Evolutionary conservation across 2,329 filamentous ascomycete species (phyloP), one percentile per base, ranked within the genome.

Genomic region (Claviceps maximensis): DNA sequence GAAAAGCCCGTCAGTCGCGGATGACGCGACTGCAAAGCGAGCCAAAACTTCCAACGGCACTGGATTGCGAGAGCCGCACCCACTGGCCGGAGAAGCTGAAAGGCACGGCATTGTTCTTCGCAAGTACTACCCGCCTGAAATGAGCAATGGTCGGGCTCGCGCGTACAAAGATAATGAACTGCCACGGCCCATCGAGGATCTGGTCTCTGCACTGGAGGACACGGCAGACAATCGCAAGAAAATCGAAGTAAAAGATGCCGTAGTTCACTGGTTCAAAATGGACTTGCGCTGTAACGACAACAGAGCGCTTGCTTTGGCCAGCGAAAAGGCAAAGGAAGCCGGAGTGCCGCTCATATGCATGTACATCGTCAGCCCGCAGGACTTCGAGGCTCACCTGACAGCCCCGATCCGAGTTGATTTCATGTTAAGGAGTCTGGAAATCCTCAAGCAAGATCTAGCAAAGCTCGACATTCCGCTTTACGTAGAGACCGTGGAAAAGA

Each of bases 221-320:
- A 93, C 88, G 0, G 68, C 73, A 2, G 60, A 68, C 0, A 65
- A 68, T 38, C 76, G 86, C 9, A 70, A 74, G 29, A 66, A 70
- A 1, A 74, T 86, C 13, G 56, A 69, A 1, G 70, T 75, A 0
- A 78, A 78, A 31, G 71, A 79, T 27, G 80, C 83, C 0, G 84
- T 95, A 0, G 79, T 95, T 0, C 87, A 95, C 68, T 95, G 89
- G 89, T 95, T 91, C 73, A 94, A 93, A 69, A 82, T 79, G 62
- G 90, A 95, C 65, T 69, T 95, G 50, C 78, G 89, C 2, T 74
- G 78, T 1, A 67, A 70, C 0, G 90, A 96, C 65, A 95, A 95
- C 64, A 84, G 78, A 9, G 79, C 79, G 0, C 67, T 95, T 25
- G 75, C 78, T 36, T 67, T 82, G 56, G 89, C 89, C 0, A 82